Evolutionary conservation across 2,329 filamentous ascomycete genomes (phyloP).

Genomic region (Didymella pinodella): DNA sequence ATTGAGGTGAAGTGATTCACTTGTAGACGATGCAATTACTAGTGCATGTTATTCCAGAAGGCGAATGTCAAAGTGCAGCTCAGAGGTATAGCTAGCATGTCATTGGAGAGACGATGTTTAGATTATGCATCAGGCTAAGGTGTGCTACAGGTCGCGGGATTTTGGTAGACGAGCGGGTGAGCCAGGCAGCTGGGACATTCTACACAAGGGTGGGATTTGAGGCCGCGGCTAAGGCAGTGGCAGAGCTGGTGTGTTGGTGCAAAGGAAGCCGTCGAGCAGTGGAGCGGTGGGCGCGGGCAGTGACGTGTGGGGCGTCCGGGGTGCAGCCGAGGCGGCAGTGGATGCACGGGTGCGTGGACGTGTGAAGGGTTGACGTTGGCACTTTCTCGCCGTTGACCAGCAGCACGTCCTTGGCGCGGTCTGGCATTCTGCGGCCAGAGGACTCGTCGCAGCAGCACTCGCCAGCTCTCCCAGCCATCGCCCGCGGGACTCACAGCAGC

Average conservation of each 20-base stretch:
- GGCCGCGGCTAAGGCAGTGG: neutral
- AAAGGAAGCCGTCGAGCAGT: neutral
- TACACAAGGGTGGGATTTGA: neutral
- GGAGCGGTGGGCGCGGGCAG: neutral
- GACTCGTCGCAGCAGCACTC: neutral
- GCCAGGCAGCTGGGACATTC: neutral
- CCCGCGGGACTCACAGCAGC: too few relatives aligned
- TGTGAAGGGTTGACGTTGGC: neutral
- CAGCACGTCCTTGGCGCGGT: neutral
- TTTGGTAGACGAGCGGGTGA: constrained; percentile 4
- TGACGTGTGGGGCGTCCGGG: constrained; percentile 11
- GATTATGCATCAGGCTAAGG: constrained; percentile 5
- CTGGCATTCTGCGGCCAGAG: neutral
- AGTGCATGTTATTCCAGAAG: too few relatives aligned
- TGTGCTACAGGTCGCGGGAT: neutral
- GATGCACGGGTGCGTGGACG: neutral
- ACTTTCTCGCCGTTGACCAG: neutral
- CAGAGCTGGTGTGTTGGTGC: neutral
- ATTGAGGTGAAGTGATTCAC: too few relatives aligned
- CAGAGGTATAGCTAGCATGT: too few relatives aligned
- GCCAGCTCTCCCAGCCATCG: neutral
- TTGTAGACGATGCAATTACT: too few relatives aligned
- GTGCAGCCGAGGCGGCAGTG: constrained; percentile 2
- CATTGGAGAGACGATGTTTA: too few relatives aligned
- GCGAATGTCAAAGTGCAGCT: too few relatives aligned